Conservation (phyloP, 805 yeast genomes). For the Blastobotrys attinorum region DNA sequence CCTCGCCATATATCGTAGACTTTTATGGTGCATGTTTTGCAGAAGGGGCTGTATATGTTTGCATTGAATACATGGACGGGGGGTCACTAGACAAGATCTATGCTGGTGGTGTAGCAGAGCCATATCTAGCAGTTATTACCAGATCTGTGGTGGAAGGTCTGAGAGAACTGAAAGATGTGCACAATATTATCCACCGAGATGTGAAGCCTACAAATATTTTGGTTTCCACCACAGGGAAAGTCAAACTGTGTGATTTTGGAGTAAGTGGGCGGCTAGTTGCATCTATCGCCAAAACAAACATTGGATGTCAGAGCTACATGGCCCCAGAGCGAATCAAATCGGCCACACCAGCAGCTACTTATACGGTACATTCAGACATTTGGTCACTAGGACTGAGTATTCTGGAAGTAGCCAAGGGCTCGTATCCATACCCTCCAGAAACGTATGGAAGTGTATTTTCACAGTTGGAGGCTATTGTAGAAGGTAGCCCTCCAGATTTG, state of each 20-base stretch:
- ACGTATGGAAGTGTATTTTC: conserved; percentile 84
- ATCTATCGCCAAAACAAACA: conserved; percentile 87
- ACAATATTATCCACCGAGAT: conserved; percentile 91
- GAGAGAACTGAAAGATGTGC: conserved; percentile 76
- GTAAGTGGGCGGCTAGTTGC: conserved; percentile 94
- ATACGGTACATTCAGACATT: conserved; percentile 88
- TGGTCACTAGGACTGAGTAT: conserved; percentile 91
- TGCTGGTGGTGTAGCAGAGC: conserved; percentile 69
- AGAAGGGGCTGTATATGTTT: conserved; percentile 97
- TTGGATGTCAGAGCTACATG: conserved; percentile 98
- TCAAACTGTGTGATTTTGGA: conserved; percentile 92
- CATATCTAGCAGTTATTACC: conserved; percentile 70
- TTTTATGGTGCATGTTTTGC: conserved; percentile 96
- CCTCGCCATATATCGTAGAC: conserved; percentile 85
- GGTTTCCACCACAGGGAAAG: conserved; percentile 74
- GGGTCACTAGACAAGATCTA: conserved; percentile 87
- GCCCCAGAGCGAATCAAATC: conserved; percentile 91
- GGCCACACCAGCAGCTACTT: conserved; percentile 31
- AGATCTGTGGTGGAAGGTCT: conserved; percentile 75
- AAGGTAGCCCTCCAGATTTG: conserved; percentile 81
- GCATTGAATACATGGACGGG: conserved; percentile 97
- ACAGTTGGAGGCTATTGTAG: conserved; percentile 93
- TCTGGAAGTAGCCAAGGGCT: conserved; percentile 86
- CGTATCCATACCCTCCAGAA: conserved; percentile 95
- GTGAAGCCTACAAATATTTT: conserved; percentile 94